phyloP scores from a whole-genome alignment of 352 stramenopile genomes.

The Aphanomyces astaci region DNA sequence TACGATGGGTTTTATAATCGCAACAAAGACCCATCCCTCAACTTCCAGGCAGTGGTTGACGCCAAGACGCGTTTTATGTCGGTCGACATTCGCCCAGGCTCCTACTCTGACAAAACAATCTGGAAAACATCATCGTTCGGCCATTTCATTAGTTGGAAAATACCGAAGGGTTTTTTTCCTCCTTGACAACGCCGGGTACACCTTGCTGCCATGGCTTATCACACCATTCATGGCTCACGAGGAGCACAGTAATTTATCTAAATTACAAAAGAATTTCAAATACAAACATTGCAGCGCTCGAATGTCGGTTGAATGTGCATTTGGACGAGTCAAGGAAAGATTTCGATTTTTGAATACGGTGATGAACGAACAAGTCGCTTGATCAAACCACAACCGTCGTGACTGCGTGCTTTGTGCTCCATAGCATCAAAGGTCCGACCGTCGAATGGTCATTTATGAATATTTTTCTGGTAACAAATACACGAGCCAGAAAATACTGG shows the following conservation, averaged over 20 bases:
- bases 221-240: neutral
- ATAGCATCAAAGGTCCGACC: no score
- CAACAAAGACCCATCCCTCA: no score
- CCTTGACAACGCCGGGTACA: neutral
- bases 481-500: no score
- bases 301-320: slow-evolving; percentile 2
- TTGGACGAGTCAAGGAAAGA: slow-evolving; percentile 7
- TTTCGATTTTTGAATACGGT: slow-evolving; percentile 13
- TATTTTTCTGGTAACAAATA: no score
- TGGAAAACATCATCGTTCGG: neutral
- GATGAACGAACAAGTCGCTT: slow-evolving; percentile 1
- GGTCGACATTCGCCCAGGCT: neutral
- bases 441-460: no score
- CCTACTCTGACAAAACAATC: neutral
- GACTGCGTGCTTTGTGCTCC: neutral
- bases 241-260: neutral
- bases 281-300: neutral
- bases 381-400: neutral
- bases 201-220: neutral
- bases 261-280: neutral
- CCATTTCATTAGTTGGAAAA: neutral
- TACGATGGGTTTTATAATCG: no score
- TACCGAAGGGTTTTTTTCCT: neutral
- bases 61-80: neutral
- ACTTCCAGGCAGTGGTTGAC: no score